Percentiles rank a stretch among this genome's conserved stretches.
Conservation (phyloP, 2,329 filamentous ascomycete species). For the Pyricularia sp. region DNA sequence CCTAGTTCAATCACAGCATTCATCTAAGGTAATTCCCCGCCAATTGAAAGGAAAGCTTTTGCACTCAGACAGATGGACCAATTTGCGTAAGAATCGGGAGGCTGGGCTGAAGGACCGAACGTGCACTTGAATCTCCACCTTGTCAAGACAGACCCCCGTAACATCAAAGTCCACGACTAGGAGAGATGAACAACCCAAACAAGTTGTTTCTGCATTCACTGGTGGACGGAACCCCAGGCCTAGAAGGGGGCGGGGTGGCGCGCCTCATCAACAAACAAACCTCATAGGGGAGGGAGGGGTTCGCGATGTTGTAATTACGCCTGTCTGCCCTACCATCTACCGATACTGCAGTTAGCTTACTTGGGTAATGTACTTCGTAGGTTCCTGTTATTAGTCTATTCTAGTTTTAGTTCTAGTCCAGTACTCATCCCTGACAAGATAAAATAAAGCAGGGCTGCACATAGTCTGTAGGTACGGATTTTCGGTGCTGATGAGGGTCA, state of each 20-base stretch:
- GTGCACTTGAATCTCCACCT: background rate
- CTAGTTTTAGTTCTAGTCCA: background rate
- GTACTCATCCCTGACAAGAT: background rate
- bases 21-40: background rate
- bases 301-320: background rate
- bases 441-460: background rate
- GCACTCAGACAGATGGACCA: background rate
- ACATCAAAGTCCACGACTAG: background rate
- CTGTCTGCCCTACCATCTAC: background rate
- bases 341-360: background rate
- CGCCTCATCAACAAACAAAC: constrained; percentile 1
- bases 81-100: background rate
- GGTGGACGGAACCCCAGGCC: background rate
- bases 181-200: background rate
- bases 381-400: background rate
- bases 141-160: background rate
- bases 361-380: too few species aligned
- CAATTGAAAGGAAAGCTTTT: background rate
- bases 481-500: background rate
- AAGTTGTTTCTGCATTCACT: background rate
- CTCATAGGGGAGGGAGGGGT: background rate
- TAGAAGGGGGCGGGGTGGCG: background rate
- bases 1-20: background rate
- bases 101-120: background rate
- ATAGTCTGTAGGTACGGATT: background rate